Base-by-base conservation (phyloP, 192 early-diverging fungal species). In the Umbelopsis sp. region DNA sequence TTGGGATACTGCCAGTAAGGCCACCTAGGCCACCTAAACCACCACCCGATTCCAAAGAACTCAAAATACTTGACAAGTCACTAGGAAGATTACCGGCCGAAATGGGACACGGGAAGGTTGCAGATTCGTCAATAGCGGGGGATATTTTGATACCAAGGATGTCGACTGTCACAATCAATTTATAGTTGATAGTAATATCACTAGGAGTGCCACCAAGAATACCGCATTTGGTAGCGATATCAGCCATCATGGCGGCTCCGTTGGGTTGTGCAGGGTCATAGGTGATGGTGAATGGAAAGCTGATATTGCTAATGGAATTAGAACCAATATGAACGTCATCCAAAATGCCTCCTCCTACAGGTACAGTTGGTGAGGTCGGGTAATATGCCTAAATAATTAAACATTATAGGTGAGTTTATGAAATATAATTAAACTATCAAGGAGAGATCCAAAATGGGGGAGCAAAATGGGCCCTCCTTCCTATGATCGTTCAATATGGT, bases 321-420 rank as follows among this genome's bases (percentile, higher is more conserved):
- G 66, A 46, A 3, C 71, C 68, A 50, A 87, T 81, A 7, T 71
- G 49, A 11, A 82, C 74, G 27, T 85, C 50, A n/a, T 66, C 69
- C 30, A 84, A 10, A 11, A 69, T 65, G 18, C 84, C 86, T 22
- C 81, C 79, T 35, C 86, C 86, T 27, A 87, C 79, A 16, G 80
- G 67, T 10, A 71, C 67, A 5, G 67, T 49, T 45, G 74, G 78
- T 18, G 67, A 48, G 6, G 69, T 71, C 35, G 86, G 84, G 69
- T 87, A 85, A 69, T 78, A 87, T 27, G 80, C 84, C 86, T 87
- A 82, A 25, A 50, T 20, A 49, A 46, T 3, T 13, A 33, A 30
- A 7, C 10, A 10, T 4, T 1, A 41, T 41, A 6, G 37, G 5
- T 41, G 37, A 41, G 5, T 41, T 41, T 41, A 41, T 41, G 37